Base-by-base conservation (phyloP, 1,284 basidiomycete genomes). In the Cutaneotrichosporon cutaneum region DNA sequence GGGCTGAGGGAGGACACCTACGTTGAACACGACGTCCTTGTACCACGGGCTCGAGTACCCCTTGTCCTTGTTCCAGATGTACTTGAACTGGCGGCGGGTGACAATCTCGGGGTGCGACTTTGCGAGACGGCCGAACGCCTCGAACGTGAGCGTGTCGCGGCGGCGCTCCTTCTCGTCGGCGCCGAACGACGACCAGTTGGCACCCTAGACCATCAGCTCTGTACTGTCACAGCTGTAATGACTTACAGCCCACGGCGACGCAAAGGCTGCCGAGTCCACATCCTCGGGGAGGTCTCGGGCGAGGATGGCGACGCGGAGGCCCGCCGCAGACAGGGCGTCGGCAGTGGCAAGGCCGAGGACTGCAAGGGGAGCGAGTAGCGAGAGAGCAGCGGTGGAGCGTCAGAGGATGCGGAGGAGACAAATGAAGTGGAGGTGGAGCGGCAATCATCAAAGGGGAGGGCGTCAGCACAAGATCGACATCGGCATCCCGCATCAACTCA, bases 191-290 rank as follows among this genome's bases (percentile, higher is more conserved):
- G 83, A 83, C 86, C 86, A 88, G 73, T 87, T 86, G 39, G 86
- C 87, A 22, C 87, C 87, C 83, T 87, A 67, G 18, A 1, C 3
- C 26, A 27, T 51, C 48, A 51, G 48, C 27, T 27, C 48, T 32
- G 27, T 27, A 6, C 18, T 32, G 4, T 8, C 26, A 16, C 45
- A 26, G 24, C 13, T 4, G 13, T 9, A 11, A 14, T 14, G 6
- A 80, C 85, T 67, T 61, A 86, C 87, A 42, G 88, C 88, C 85
- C 88, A 90, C 0, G 88, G 88, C 62, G 82, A 84, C 0, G 88
- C 84, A 75, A 88, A 89, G 0, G 79, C 83, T 55, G 85, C 84
- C 1, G 84, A 85, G 57, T 82, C 76, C 26, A 82, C 70, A 74
- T 89, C 87, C 55, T 84, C 81, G 0, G 88, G 87, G 65, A 88